Base-by-base conservation (phyloP, 257 asterid species). In the Scutellaria barbata region DNA sequence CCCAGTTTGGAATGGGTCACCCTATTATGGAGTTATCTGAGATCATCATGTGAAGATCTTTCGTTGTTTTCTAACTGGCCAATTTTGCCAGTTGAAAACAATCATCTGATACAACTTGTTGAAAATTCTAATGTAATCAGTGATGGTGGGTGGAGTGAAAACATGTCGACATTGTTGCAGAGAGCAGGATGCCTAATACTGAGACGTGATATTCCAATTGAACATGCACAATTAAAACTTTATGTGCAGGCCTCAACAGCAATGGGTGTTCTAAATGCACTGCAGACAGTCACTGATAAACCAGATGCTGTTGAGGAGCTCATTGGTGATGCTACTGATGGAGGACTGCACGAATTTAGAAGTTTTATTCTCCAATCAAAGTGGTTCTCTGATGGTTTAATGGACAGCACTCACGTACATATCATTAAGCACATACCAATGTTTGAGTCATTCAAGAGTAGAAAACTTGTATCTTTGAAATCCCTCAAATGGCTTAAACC, bases 91-190 rank as follows among this genome's bases (percentile, higher is more conserved):
- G 92, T 93, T 71, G 89, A 83, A 81, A 85, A 82, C 74, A 85
- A 82, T 85, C 60, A 74, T 75, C 88, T 93, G 60, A 72, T 87
- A 76, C 93, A 81, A 86, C 94, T 93, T 73, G 92, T 82, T 75
- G 81, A 89, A 76, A 90, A 93, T 81, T 90, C 97, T 58, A 83
- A 82, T 74, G 97, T 93, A 72, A 87, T 93, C 71, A 83, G 79
- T 81, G 97, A 90, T 79, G 97, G 90, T 66, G 97, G 95, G 33
- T 93, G 97, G 98, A 93, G 97, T 83, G 98, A 93, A 82, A 93
- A 87, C 79, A 87, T 90, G 94, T 86, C 82, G 18, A 78, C 88
- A 1, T 66, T 90, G 80, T 80, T 93, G 80, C 83, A 77, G 64
- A 83, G 85, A 65, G 90, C 85, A 54, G 98, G 98, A 65, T 93